Conservation (phyloP, 2,329 filamentous ascomycete genomes). For the Aspergillus costaricaensis region DNA sequence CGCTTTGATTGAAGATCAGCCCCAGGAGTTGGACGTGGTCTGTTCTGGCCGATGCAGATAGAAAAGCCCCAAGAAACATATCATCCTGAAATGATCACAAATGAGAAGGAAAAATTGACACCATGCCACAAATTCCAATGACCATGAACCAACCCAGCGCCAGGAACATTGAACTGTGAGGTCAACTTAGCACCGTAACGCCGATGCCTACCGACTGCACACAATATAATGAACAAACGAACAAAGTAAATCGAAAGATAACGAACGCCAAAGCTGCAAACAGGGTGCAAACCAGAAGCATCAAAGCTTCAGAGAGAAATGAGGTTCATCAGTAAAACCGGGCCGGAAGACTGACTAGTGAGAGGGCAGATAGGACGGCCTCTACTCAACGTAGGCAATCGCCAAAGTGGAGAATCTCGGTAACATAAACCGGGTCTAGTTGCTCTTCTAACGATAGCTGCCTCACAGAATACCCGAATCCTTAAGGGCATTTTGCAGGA, state of each 20-base stretch:
- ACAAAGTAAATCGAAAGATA: slow-evolving; percentile 19
- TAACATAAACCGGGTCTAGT: not conserved
- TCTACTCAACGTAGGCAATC: not conserved
- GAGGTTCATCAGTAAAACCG: not conserved
- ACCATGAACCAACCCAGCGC: slow-evolving; percentile 25
- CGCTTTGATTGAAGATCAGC: slow-evolving; percentile 16
- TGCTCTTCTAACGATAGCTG: not conserved
- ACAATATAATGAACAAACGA: slow-evolving; percentile 17
- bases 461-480: slow-evolving; percentile 87
- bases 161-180: slow-evolving; percentile 20
- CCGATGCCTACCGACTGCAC: slow-evolving; percentile 24
- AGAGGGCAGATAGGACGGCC: not conserved
- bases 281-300: not conserved
- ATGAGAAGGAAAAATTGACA: slow-evolving; percentile 15
- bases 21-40: slow-evolving; percentile 9
- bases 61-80: slow-evolving; percentile 14
- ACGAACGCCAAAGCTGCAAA: slow-evolving; percentile 19
- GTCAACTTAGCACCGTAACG: slow-evolving; percentile 22
- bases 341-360: slow-evolving; percentile 2
- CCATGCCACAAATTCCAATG: slow-evolving; percentile 23
- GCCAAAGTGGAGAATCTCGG: not conserved
- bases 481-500: slow-evolving; percentile 95
- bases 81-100: slow-evolving; percentile 12
- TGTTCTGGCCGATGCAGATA: slow-evolving; percentile 19
- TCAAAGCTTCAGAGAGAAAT: no score